A percentile compares a stretch with the other conserved stretches of the same genome.
phyloP scores from a whole-genome alignment of 1,284 basidiomycete genomes.

The Bjerkandera adusta region DNA sequence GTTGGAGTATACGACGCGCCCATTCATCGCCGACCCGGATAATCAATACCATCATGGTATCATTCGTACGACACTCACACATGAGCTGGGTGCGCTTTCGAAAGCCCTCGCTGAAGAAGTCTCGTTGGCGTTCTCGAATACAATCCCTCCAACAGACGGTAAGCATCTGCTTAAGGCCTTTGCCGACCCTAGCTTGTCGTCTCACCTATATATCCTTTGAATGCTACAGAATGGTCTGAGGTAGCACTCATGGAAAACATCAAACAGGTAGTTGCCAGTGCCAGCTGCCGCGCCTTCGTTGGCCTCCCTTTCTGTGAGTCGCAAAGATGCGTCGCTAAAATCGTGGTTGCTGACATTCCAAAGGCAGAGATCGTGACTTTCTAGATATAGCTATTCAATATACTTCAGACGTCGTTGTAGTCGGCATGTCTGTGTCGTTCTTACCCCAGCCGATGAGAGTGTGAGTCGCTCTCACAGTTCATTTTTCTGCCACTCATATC shows the following conservation, averaged over 20 bases:
- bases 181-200: no score
- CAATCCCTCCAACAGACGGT: conserved; percentile 23
- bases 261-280: conserved; percentile 22
- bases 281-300: conserved; percentile 26
- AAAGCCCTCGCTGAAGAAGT: conserved; percentile 34
- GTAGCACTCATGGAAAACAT: conserved; percentile 13
- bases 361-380: conserved; percentile 37
- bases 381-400: conserved; percentile 35
- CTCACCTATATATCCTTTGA: no score
- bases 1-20: no score
- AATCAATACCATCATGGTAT: conserved; percentile 30
- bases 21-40: no score
- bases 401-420: conserved; percentile 35
- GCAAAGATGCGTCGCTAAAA: no score
- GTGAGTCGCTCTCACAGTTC: conserved; percentile 11
- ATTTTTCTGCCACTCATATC: no score
- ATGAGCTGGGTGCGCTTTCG: conserved; percentile 26
- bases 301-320: conserved; percentile 26
- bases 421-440: conserved; percentile 19
- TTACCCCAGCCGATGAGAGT: conserved; percentile 18
- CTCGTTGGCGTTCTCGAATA: conserved; percentile 27
- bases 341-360: no score
- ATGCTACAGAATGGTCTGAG: conserved; percentile 7
- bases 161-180: background rate
- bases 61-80: conserved; percentile 28